phyloP scores from a whole-genome alignment of 495 filamentous ascomycete genomes.

The Friedmanniomyces simplex region DNA sequence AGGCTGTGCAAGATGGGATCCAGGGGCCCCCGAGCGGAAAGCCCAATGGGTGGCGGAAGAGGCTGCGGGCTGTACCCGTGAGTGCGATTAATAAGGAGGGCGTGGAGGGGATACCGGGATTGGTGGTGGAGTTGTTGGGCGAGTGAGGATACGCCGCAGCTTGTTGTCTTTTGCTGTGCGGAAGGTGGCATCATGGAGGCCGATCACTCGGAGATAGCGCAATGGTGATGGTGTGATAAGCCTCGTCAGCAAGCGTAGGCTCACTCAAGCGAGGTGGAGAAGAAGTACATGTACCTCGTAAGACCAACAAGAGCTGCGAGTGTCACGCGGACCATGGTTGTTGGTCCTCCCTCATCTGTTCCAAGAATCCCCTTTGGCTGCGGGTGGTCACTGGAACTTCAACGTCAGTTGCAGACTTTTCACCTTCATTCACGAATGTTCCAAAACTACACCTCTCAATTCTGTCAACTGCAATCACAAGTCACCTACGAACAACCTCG shows the following conservation, averaged over 20 bases:
- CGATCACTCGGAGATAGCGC: slow-evolving; percentile 70
- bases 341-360: too few species aligned
- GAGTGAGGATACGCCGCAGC: not conserved
- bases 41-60: slow-evolving; percentile 54
- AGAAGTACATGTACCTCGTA: too few species aligned
- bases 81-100: slow-evolving; percentile 82
- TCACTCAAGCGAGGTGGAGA: slow-evolving; percentile 87
- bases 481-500: too few species aligned
- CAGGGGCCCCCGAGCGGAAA: slow-evolving; percentile 61
- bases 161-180: slow-evolving; percentile 41
- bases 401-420: too few species aligned
- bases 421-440: not conserved
- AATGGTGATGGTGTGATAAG: too few species aligned
- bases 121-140: slow-evolving; percentile 36
- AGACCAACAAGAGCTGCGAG: too few species aligned
- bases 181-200: slow-evolving; percentile 89
- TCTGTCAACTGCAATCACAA: too few species aligned
- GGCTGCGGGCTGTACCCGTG: slow-evolving; percentile 64
- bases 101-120: slow-evolving; percentile 62
- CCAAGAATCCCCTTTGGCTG: too few species aligned
- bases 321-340: too few species aligned
- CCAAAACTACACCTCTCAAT: not conserved
- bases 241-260: too few species aligned
- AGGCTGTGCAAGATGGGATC: slow-evolving; percentile 45
- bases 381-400: too few species aligned